phyloP scores from a whole-genome alignment of 148 eudicot species.

The Cornus kousa region DNA sequence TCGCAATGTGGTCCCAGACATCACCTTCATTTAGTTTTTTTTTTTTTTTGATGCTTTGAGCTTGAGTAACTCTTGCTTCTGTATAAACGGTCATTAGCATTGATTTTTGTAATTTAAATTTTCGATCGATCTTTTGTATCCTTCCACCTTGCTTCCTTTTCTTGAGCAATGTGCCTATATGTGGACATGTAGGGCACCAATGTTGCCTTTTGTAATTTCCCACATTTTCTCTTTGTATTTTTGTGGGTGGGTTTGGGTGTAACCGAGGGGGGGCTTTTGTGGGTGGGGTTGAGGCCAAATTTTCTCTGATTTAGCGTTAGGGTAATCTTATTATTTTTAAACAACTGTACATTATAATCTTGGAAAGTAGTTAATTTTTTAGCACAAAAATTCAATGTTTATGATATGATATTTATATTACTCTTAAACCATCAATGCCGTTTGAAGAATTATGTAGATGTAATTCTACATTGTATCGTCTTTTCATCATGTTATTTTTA shows the following conservation, averaged over 20 bases:
- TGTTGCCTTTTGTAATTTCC: conserved; percentile 18
- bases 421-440: too few relatives aligned
- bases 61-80: conserved; percentile 13
- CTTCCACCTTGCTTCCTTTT: background rate
- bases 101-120: background rate
- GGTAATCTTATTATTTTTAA: background rate
- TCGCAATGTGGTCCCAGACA: conserved; percentile 1
- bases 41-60: conserved; percentile 8
- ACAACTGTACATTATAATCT: background rate
- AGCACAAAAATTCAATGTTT: too few relatives aligned
- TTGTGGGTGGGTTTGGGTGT: background rate
- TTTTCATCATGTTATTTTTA: too few relatives aligned
- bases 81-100: conserved; percentile 13
- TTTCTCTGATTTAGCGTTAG: background rate
- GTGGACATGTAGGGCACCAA: conserved; percentile 13
- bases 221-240: background rate
- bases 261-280: background rate
- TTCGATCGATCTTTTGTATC: background rate
- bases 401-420: background rate
- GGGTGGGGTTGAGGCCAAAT: background rate
- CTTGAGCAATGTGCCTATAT: conserved; percentile 10
- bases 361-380: too few relatives aligned
- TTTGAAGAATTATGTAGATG: too few relatives aligned
- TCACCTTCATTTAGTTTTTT: conserved; percentile 1
- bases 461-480: too few relatives aligned